Evolutionary conservation across 305 asterid species (phyloP).

Genomic region (Lippia alba): DNA sequence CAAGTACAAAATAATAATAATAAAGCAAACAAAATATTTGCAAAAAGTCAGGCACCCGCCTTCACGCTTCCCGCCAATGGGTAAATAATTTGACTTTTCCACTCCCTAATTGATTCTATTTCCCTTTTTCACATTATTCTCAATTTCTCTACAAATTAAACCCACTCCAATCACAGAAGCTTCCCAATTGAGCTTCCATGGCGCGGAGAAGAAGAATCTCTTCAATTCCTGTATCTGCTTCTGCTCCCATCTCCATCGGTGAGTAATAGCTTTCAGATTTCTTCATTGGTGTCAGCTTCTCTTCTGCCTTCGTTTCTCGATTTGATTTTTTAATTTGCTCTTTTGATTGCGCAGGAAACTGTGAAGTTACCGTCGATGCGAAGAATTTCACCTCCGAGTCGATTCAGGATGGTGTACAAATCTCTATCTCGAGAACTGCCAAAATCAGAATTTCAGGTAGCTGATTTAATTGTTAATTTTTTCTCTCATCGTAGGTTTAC

Average conservation of each 20-base stretch:
- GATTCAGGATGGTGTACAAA: conserved; percentile 51
- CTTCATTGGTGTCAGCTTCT: neutral
- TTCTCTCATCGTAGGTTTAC: neutral
- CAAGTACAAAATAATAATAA: too few species aligned
- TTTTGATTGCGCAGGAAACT: conserved; percentile 58
- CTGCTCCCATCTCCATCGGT: conserved; percentile 64
- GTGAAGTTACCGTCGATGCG: conserved; percentile 71
- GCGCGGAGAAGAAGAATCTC: conserved; percentile 49
- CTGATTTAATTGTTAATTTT: neutral
- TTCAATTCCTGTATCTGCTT: conserved; percentile 42
- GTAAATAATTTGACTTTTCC: too few species aligned
- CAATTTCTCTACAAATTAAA: conserved; percentile 13
- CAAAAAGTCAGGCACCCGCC: neutral
- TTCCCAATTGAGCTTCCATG: conserved; percentile 35
- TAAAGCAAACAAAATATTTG: neutral
- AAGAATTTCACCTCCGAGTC: conserved; percentile 58
- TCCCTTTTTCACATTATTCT: conserved; percentile 18
- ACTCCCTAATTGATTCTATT: neutral
- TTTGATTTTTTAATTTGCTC: conserved; percentile 1
- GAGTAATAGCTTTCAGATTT: neutral
- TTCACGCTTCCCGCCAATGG: conserved; percentile 41
- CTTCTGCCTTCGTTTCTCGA: neutral
- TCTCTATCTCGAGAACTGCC: conserved; percentile 55
- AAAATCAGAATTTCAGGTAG: conserved; percentile 64
- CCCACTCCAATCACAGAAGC: neutral